Evolutionary conservation across 164 flowering plant genomes (phyloP), one percentile per base, ranked within the genome.

Genomic region (Vitis labrusca): DNA sequence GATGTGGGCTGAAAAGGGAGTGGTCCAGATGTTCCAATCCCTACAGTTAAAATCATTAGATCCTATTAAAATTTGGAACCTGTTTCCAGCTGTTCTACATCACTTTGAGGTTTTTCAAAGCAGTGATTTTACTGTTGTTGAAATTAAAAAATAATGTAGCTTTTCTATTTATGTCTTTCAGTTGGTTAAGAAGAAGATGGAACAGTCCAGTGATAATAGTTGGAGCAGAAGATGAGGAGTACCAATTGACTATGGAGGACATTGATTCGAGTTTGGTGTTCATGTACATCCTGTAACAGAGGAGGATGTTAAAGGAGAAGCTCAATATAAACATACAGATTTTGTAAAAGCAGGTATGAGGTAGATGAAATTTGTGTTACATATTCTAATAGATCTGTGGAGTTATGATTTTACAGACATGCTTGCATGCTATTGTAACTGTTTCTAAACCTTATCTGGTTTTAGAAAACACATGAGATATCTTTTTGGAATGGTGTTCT

Each of bases 261-360:
- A 75, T 95, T 76, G 93, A 81, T 85, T 91, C 97, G 49, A 90
- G 98, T 83, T 84, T 95, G 85, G 97, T 95, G 68, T 95, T 82
- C 74, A 95, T 95, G 97, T 93, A 93, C 75, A 93, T 15, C 23
- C 23, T 19, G 97, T 95, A 23, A 93, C 98, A 61, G 89, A 89
- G 74, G 98, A 93, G 84, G 97, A 97, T 82, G 86, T 86, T 74
- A 93, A 88, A 86, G 99, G 99, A 56, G 98, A 95, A 76, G 93
- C 99, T 74, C 98, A 90, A 63, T 95, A 91, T 82, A 91, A 95
- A 73, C 88, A 93, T 73, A 95, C 98, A 16, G 98, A 95, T 79
- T 88, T 86, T 77, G 84, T 95, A 66, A 93, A 89, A 88, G 97
- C 99, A 84, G 99, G 99, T 84, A 12, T 79, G 75, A 44, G 19